Percentiles rank a stretch among this genome's conserved stretches.
Conservation (phyloP, 768 basidiomycete species). For the Leccinum obscurum region DNA sequence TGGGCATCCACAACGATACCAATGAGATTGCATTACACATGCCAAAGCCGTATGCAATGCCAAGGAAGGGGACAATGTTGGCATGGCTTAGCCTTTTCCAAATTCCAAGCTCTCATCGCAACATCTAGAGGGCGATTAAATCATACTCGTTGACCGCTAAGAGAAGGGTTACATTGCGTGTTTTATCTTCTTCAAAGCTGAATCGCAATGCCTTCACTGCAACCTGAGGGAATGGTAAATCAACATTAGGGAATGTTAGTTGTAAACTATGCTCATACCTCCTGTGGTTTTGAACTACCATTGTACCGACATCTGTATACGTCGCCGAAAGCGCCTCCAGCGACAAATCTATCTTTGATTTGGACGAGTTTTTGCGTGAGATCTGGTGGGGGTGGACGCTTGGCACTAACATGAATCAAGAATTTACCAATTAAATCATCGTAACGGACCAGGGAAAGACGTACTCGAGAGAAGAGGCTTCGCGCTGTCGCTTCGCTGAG, state of each 20-base stretch:
- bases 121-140: background rate
- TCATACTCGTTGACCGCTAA: background rate
- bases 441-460: background rate
- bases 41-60: background rate
- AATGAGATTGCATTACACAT: background rate
- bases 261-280: background rate
- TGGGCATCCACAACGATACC: slow-evolving; percentile 1
- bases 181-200: background rate
- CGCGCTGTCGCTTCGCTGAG: background rate
- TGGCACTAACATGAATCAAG: slow-evolving; percentile 16
- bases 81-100: background rate
- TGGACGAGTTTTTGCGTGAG: background rate
- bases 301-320: background rate
- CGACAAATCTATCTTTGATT: background rate
- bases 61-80: background rate
- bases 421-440: background rate
- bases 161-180: background rate
- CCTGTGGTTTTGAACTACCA: background rate
- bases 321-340: background rate
- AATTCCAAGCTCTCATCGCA: background rate
- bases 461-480: background rate
- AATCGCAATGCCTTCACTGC: background rate
- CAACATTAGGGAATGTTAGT: background rate
- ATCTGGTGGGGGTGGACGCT: background rate
- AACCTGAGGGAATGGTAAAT: background rate